Evolutionary conservation across 1,284 basidiomycete species (phyloP).

Genomic region (Coniferiporia sulphurascens): DNA sequence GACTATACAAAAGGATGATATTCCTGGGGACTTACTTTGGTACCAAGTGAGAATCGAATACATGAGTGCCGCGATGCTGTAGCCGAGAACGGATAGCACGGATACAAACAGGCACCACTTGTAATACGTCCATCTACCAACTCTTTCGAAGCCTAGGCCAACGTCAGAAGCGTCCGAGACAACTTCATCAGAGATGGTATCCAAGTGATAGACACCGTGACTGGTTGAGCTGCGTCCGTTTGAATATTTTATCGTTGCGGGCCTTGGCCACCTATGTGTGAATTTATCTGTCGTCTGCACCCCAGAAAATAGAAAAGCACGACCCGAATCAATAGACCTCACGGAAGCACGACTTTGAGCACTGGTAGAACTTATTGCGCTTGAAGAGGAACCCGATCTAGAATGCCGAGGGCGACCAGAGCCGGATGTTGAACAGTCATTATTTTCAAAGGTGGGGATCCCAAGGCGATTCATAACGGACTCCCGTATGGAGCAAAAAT

Average conservation of each 20-base stretch:
- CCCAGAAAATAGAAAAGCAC: constrained; percentile 5
- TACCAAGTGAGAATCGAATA: constrained; percentile 55
- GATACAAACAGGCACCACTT: constrained; percentile 57
- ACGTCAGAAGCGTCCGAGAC: constrained; percentile 1
- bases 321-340: constrained; percentile 8
- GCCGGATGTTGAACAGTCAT: background rate
- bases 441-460: background rate
- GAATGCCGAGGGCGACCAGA: background rate
- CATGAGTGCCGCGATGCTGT: constrained; percentile 42
- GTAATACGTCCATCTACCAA: constrained; percentile 45
- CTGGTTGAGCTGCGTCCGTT: constrained; percentile 6
- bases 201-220: constrained; percentile 20
- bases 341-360: constrained; percentile 1
- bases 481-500: background rate
- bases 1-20: background rate
- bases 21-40: constrained; percentile 37
- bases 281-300: constrained; percentile 39
- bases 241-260: constrained; percentile 32
- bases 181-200: constrained; percentile 21
- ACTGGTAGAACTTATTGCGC: background rate
- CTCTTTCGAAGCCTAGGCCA: constrained; percentile 26
- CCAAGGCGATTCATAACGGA: background rate
- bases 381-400: background rate
- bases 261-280: constrained; percentile 50
- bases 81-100: constrained; percentile 44